Conservation (phyloP, 441 rosid genomes). For the Gossypium lobatum region DNA sequence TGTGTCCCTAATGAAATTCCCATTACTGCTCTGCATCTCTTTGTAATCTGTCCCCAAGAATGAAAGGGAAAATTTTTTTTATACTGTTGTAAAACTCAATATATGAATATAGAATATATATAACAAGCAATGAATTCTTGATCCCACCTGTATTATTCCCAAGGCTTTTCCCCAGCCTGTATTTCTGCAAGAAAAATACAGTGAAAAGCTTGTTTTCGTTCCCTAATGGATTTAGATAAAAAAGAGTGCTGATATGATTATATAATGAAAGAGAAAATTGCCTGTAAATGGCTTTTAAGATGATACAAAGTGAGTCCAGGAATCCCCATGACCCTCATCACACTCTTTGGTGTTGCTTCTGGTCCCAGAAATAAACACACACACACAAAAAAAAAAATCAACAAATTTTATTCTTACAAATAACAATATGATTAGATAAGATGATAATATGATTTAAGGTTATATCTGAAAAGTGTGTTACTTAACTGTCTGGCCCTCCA, state of each 20-base stretch:
- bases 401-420: neutral
- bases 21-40: conserved; percentile 46
- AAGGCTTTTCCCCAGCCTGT: conserved; percentile 74
- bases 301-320: conserved; percentile 93
- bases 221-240: neutral
- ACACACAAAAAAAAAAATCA: neutral
- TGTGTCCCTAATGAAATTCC: conserved; percentile 19
- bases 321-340: conserved; percentile 80
- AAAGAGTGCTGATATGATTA: conserved; percentile 8
- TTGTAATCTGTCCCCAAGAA: conserved; percentile 38
- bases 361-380: conserved; percentile 20
- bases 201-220: neutral
- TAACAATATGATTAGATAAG: neutral
- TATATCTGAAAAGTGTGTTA: neutral
- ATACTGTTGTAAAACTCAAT: conserved; percentile 7
- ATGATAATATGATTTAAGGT: conserved; percentile 9
- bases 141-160: conserved; percentile 33
- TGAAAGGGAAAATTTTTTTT: conserved; percentile 18
- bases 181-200: conserved; percentile 51
- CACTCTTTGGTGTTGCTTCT: conserved; percentile 96
- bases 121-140: neutral
- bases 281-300: conserved; percentile 98
- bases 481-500: conserved; percentile 89
- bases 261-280: conserved; percentile 15
- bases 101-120: neutral